Percentiles rank a stretch among this genome's conserved stretches.
phyloP scores from a whole-genome alignment of 768 basidiomycete genomes.

The Suillus cothurnatus region DNA sequence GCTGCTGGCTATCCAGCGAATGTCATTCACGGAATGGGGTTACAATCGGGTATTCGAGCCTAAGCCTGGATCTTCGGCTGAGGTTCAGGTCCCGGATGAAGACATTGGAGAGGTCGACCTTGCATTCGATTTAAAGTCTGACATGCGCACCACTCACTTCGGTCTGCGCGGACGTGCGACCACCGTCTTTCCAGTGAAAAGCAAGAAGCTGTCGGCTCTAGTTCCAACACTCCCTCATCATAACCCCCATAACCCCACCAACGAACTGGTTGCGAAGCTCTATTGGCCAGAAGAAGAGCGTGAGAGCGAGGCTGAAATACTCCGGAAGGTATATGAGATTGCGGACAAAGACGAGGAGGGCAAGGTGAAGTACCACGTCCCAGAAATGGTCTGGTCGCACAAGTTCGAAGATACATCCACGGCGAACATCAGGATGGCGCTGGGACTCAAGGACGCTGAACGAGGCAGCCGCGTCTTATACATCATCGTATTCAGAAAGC shows the following conservation, averaged over 20 bases:
- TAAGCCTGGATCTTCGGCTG: too few relatives aligned
- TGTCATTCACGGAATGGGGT: too few relatives aligned
- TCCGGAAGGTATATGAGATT: neutral
- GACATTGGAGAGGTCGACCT: neutral
- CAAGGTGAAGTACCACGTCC: neutral
- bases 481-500: neutral
- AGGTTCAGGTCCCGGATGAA: too few relatives aligned
- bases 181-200: constrained; percentile 3
- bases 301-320: neutral
- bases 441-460: neutral
- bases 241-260: too few relatives aligned
- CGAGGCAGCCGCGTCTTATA: neutral
- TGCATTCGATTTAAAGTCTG: neutral
- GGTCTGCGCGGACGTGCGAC: constrained; percentile 12
- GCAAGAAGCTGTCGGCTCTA: too few relatives aligned
- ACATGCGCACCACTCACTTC: constrained; percentile 4
- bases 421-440: too few relatives aligned
- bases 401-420: neutral
- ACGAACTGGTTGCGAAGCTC: neutral
- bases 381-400: neutral
- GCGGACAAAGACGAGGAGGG: neutral
- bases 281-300: neutral
- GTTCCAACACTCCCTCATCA: too few relatives aligned
- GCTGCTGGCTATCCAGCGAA: constrained; percentile 15
- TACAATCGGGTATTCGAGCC: too few relatives aligned